Percentiles rank a stretch among this genome's conserved stretches.
These are phyloP conservation scores for Penicillium janthinellum DNA, from an alignment of 2,329 filamentous ascomycete species.

Conservation along the genomic window DNA sequence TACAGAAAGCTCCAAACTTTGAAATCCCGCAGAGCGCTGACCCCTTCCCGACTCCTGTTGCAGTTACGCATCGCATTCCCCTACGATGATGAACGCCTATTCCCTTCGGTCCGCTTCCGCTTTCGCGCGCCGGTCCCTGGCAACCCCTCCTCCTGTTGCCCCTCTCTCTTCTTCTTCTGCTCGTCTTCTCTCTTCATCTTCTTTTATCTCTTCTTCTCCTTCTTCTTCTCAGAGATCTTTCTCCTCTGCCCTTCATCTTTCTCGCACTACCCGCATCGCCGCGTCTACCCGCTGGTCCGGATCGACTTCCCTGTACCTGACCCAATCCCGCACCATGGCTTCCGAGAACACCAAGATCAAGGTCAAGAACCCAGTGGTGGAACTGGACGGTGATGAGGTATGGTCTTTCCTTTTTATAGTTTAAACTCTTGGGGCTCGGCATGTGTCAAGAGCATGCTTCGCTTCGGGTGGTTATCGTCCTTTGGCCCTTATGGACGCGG, in stretches of 20 bases:
- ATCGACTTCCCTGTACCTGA: constrained; percentile 31
- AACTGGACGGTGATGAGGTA: constrained; percentile 81
- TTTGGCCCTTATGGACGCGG: constrained; percentile 18
- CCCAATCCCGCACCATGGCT: constrained; percentile 51
- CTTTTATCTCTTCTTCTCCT: constrained; percentile 19
- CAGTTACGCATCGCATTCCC: constrained; percentile 4
- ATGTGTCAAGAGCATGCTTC: constrained; percentile 27
- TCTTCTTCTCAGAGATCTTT: constrained; percentile 31
- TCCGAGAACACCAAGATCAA: constrained; percentile 76
- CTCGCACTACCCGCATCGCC: constrained; percentile 24
- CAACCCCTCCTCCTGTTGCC: constrained; percentile 33
- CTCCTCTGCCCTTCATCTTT: constrained; percentile 26
- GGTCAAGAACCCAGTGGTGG: constrained; percentile 98
- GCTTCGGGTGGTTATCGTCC: constrained; percentile 12
- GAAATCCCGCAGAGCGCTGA: constrained; percentile 15
- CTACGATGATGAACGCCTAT: constrained; percentile 31
- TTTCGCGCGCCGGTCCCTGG: constrained; percentile 38
- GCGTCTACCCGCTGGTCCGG: constrained; percentile 35
- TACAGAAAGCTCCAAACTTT: constrained; percentile 21
- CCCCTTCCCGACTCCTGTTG: constrained; percentile 1
- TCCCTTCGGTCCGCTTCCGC: constrained; percentile 44
- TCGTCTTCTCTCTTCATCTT: constrained; percentile 31
- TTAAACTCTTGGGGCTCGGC: constrained; percentile 14
- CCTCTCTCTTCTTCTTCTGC: constrained; percentile 34
- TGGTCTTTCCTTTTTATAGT: constrained; percentile 23